Evolutionary conservation across 2,329 filamentous ascomycete species (phyloP).

Genomic region (Botryotinia calthae): DNA sequence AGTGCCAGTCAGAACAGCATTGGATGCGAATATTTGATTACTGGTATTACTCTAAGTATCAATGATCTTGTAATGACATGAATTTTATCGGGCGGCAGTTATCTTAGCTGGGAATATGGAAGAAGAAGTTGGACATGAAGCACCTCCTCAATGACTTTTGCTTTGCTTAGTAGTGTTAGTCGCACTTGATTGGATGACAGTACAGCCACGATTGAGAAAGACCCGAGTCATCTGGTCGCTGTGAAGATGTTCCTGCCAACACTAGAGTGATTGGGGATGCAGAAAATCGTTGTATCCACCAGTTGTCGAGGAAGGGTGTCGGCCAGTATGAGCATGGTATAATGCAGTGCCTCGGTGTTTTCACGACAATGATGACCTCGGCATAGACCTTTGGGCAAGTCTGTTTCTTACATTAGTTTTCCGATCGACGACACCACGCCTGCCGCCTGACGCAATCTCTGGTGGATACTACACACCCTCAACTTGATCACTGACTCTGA

Average conservation of each 20-base stretch:
- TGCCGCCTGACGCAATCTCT: constrained; percentile 27
- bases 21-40: neutral
- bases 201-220: neutral
- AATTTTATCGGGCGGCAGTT: neutral
- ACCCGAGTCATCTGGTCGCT: neutral
- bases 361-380: neutral
- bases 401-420: constrained; percentile 18
- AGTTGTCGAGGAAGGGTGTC: neutral
- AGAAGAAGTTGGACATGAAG: neutral
- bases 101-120: neutral
- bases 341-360: neutral
- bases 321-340: neutral
- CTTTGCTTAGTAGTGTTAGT: neutral
- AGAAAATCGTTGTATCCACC: neutral
- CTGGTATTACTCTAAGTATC: neutral
- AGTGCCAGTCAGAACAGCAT: neutral
- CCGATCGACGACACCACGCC: constrained; percentile 24
- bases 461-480: constrained; percentile 31
- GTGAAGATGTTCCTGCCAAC: neutral
- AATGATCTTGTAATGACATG: neutral
- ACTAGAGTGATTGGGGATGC: neutral
- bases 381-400: neutral
- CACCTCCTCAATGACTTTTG: neutral
- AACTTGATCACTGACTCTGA: neutral
- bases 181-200: neutral